Evolutionary conservation across 176 grass and related monocot genomes (phyloP).

Genomic region (Oryza glumipatula): DNA sequence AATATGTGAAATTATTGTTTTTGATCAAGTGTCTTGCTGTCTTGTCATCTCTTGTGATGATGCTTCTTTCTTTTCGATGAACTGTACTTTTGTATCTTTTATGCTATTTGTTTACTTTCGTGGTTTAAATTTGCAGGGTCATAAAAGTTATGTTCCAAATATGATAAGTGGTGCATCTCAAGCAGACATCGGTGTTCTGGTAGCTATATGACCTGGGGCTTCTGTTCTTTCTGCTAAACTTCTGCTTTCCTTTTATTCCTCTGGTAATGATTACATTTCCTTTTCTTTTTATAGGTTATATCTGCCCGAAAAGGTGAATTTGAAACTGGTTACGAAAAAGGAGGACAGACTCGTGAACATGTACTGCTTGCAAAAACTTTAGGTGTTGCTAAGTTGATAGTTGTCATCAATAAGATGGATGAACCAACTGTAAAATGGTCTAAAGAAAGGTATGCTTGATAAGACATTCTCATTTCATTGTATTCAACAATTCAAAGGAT

Average conservation of each 20-base stretch:
- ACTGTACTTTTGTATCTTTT: neutral
- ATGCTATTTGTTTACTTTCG: slow-evolving; percentile 25
- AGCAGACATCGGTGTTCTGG: slow-evolving; percentile 96
- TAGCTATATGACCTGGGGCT: slow-evolving; percentile 37
- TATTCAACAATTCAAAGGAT: neutral
- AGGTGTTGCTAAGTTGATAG: slow-evolving; percentile 79
- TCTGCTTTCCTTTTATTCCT: neutral
- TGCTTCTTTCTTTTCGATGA: slow-evolving; percentile 3
- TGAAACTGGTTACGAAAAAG: slow-evolving; percentile 89
- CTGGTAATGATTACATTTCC: neutral
- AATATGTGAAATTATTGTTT: neutral
- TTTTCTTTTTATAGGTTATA: slow-evolving; percentile 59
- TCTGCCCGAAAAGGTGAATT: slow-evolving; percentile 95
- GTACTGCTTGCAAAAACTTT: slow-evolving; percentile 88
- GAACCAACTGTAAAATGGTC: slow-evolving; percentile 82
- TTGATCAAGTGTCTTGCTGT: neutral
- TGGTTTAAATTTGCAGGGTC: slow-evolving; percentile 74
- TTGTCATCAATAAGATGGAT: slow-evolving; percentile 94
- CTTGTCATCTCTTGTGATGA: neutral
- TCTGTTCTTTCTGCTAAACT: slow-evolving; percentile 16
- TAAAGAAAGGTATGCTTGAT: slow-evolving; percentile 66
- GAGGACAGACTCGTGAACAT: slow-evolving; percentile 85
- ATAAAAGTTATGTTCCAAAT: slow-evolving; percentile 98
- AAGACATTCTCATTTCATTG: slow-evolving; percentile 2
- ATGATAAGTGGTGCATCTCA: slow-evolving; percentile 99